Percentiles rank a stretch among this genome's conserved stretches.
These are phyloP conservation scores for Yamadazyma taylorii DNA, from an alignment of 1,139 yeast genomes.

Conservation along the genomic window DNA sequence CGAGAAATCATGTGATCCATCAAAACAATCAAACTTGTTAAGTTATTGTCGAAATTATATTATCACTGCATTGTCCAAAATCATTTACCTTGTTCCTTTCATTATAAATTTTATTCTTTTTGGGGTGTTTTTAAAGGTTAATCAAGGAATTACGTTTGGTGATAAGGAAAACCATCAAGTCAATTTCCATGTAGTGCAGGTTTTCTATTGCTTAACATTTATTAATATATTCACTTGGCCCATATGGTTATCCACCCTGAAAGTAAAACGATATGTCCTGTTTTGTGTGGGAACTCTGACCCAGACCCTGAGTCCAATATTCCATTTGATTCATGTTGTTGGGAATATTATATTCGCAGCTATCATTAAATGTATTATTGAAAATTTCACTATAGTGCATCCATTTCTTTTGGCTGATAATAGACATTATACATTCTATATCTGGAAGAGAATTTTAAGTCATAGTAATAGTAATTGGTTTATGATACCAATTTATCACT, in stretches of 20 bases:
- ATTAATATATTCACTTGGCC: slow-evolving; percentile 67
- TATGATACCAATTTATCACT: slow-evolving; percentile 72
- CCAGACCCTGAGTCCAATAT: slow-evolving; percentile 1
- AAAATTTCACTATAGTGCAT: slow-evolving; percentile 71
- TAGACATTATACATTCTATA: slow-evolving; percentile 87
- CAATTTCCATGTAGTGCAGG: slow-evolving; percentile 72
- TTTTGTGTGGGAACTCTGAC: slow-evolving; percentile 20
- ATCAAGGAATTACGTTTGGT: slow-evolving; percentile 82
- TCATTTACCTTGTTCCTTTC: slow-evolving; percentile 49
- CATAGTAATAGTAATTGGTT: slow-evolving; percentile 40
- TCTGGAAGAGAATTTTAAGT: slow-evolving; percentile 64
- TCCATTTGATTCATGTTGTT: slow-evolving; percentile 11
- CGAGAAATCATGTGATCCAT: slow-evolving; percentile 31
- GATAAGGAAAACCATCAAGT: slow-evolving; percentile 84
- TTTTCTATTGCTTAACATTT: slow-evolving; percentile 74
- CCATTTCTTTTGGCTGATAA: slow-evolving; percentile 94
- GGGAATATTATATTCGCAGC: slow-evolving; percentile 20
- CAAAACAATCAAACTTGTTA: slow-evolving; percentile 19
- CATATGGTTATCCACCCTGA: slow-evolving; percentile 52
- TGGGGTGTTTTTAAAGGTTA: slow-evolving; percentile 54
- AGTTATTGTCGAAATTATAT: slow-evolving; percentile 12
- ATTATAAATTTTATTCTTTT: slow-evolving; percentile 52
- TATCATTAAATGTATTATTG: slow-evolving; percentile 50
- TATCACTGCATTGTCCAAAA: slow-evolving; percentile 21
- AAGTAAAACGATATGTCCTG: slow-evolving; percentile 36